phyloP scores from a whole-genome alignment of 805 yeast species.

The Saturnispora serradocipensis region DNA sequence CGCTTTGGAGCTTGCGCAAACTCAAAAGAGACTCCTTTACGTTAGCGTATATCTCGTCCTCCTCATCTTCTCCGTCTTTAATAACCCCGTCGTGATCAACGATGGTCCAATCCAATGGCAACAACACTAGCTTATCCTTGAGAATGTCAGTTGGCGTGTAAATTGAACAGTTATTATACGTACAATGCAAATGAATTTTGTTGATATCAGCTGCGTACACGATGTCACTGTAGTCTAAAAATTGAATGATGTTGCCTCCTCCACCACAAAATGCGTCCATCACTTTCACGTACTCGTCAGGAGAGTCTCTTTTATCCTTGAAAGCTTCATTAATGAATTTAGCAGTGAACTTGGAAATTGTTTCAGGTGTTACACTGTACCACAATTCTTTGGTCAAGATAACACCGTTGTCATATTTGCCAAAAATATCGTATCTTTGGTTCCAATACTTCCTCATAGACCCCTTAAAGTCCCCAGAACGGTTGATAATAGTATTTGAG shows the following conservation, averaged over 20 bases:
- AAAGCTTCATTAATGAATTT: conserved; percentile 51
- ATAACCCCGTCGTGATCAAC: not conserved
- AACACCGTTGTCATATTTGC: conserved; percentile 58
- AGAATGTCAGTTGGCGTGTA: conserved; percentile 5
- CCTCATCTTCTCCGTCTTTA: not conserved
- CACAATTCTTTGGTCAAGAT: conserved; percentile 64
- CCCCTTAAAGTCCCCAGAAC: conserved; percentile 10
- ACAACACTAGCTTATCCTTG: not conserved
- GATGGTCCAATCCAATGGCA: conserved; percentile 10
- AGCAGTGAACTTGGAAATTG: conserved; percentile 52
- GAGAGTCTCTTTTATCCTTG: conserved; percentile 45
- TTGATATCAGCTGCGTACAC: conserved; percentile 11
- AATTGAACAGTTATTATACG: conserved; percentile 4
- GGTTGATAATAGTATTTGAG: conserved; percentile 9
- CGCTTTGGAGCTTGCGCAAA: conserved; percentile 1
- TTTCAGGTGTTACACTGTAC: conserved; percentile 86
- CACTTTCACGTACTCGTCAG: not conserved
- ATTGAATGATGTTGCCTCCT: conserved; percentile 77
- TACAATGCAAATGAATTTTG: conserved; percentile 11
- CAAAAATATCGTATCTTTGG: conserved; percentile 51
- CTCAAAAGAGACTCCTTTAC: not conserved
- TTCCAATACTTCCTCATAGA: conserved; percentile 48
- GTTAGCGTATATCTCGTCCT: conserved; percentile 5
- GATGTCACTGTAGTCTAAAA: conserved; percentile 22
- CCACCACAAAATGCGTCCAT: conserved; percentile 85